A percentile compares a stretch with the other conserved stretches of the same genome.
phyloP scores from a whole-genome alignment of 2,329 filamentous ascomycete species.

The Nothomitra cinnamomea region DNA sequence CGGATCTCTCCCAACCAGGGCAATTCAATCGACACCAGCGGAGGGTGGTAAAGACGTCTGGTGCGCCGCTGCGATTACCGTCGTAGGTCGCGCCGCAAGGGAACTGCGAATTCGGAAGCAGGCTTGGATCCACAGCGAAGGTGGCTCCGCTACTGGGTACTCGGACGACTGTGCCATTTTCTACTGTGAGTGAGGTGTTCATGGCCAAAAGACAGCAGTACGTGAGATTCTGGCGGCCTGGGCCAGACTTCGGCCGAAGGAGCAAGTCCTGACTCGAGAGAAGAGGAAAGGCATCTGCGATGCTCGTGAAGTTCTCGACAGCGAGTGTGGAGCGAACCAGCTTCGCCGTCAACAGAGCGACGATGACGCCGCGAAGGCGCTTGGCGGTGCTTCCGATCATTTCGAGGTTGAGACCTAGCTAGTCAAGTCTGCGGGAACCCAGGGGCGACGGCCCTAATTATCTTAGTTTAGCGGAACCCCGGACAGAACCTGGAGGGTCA shows the following conservation, averaged over 20 bases:
- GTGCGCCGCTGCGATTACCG: slow-evolving; percentile 9
- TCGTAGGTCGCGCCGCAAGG: slow-evolving; percentile 14
- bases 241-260: neutral
- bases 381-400: no score
- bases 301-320: no score
- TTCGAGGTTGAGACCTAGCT: no score
- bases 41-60: slow-evolving; percentile 12
- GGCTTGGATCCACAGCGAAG: neutral
- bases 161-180: slow-evolving; percentile 8
- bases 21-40: slow-evolving; percentile 11
- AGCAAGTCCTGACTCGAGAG: no score
- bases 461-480: no score
- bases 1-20: slow-evolving; percentile 15
- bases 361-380: no score
- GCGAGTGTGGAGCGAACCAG: no score
- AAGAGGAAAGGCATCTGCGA: no score
- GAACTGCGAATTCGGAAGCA: slow-evolving; percentile 8
- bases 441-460: no score
- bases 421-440: no score
- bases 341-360: no score
- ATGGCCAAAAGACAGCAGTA: slow-evolving; percentile 16
- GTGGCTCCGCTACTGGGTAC: slow-evolving; percentile 6
- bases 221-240: slow-evolving; percentile 15
- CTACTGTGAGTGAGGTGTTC: slow-evolving; percentile 10
- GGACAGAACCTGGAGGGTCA: no score